Evolutionary conservation across 2,329 filamentous ascomycete species (phyloP), one percentile per base, ranked within the genome.

Genomic region (Akanthomyces dipterigenus): DNA sequence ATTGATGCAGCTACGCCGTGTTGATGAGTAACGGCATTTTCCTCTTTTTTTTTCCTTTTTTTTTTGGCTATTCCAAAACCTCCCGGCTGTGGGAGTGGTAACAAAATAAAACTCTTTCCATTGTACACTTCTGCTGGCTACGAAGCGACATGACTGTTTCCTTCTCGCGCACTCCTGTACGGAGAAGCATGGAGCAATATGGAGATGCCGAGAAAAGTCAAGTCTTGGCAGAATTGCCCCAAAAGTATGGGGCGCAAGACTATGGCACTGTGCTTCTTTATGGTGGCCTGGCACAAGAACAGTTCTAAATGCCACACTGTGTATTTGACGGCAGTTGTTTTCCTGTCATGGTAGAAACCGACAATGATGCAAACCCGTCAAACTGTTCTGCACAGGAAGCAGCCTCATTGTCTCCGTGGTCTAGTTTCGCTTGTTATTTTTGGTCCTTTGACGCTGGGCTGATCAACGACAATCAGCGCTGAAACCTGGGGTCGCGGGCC

Each of bases 141-240:
- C 34, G 6, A 24, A n/a, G 14, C 20, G 28, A 26, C 24, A 22
- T 28, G 5, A 24, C 3, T 16, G 26, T 31, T 20, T 46, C 28
- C 34, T 20, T 36, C 3, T 38, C 22, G 28, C 24, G 12, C 48
- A 7, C 18, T 8, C 14, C 20, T 20, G 24, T 12, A 51, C 34
- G 16, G 45, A 31, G 24, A 24, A 50, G 51, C 36, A 20, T 42
- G 38, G 36, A 43, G 51, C 51, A 24, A 26, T 38, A 59, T 45
- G 56, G 56, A 28, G 56, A 51, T 20, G 48, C 38, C 46, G 42
- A 22, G 46, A 34, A 28, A 24, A 8, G 54, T 40, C 18, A 22
- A 36, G 57, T 34, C 57, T 60, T 54, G 57, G 57, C 57, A 28
- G 24, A 36, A 34, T 51, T 22, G 46, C 56, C 56, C 48, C 40